Base-by-base conservation (phyloP, 225 moss, liverwort and hornwort species). In the Bryoerythrophyllum caledonicum region DNA sequence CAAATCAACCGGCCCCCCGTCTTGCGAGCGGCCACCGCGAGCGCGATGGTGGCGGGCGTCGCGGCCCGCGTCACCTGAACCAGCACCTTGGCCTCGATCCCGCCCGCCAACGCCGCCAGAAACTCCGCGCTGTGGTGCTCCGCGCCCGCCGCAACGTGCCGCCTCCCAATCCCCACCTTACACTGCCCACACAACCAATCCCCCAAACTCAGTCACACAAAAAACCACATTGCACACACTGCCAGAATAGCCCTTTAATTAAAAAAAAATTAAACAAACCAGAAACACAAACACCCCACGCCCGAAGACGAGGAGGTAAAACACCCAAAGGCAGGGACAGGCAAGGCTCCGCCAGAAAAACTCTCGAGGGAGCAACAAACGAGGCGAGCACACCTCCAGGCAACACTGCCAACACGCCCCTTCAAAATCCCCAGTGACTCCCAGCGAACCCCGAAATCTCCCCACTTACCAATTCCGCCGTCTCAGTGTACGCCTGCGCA, bases 61-160 rank as follows among this genome's bases (percentile, higher is more conserved):
- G 83, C 90, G 7, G 73, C 74, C 2, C 74, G 71, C 16, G 88
- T 88, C 8, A 93, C 84, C 71, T 93, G 93, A 32, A 91, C 79
- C 21, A 95, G 82, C 6, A 93, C 81, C 64, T 84, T 86, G 0
- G 95, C 86, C 59, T 88, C 87, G 72, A 90, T 85, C 12, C 95
- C 95, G 11, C 93, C 95, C 16, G 95, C 95, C 41, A 95, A 75
- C 7, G 95, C 95, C 0, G 95, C 89, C 13, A 95, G 76, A 68
- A 95, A 93, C 84, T 95, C 95, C 23, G 93, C 83, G 72, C 87
- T 90, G 72, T 90, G 90, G 19, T 90, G 86, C 79, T 90, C 91
- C 28, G 76, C 78, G 13, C 83, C 79, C 37, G 71, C 51, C 5
- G 87, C 76, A 0, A 86, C 86, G 72, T 72, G 74, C 26, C 86